Percentiles rank a stretch among this genome's conserved stretches.
Conservation (phyloP, 371 early-diverging fungal genomes). For the Mortierella sp. region DNA sequence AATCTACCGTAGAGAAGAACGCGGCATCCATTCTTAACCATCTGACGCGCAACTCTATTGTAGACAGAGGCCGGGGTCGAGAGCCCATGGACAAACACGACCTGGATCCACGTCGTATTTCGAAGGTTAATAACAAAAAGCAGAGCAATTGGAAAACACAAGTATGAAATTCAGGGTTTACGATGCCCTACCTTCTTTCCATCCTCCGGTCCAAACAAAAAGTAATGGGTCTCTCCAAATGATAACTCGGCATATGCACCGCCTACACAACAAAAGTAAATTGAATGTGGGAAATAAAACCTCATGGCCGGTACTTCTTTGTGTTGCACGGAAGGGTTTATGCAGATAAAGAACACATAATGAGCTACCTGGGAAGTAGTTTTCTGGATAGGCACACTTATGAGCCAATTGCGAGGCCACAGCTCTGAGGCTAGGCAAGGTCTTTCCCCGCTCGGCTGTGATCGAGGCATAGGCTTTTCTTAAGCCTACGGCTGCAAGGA, state of each 20-base stretch:
- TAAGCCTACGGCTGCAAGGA: slow-evolving; percentile 18
- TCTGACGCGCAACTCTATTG: slow-evolving; percentile 28
- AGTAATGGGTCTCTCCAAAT: slow-evolving; percentile 47
- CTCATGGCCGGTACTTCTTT: too few relatives aligned
- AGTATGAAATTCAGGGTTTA: too few relatives aligned
- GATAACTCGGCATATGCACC: slow-evolving; percentile 33
- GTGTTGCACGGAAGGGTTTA: neutral
- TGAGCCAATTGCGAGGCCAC: slow-evolving; percentile 50
- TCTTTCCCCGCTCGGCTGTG: slow-evolving; percentile 16
- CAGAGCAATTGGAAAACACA: neutral
- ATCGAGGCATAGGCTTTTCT: slow-evolving; percentile 11
- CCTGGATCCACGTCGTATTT: too few relatives aligned
- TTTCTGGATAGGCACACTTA: slow-evolving; percentile 55
- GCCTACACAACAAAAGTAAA: slow-evolving; percentile 4
- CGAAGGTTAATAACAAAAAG: too few relatives aligned
- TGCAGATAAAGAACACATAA: neutral
- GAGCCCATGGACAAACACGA: slow-evolving; percentile 52
- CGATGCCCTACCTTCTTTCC: slow-evolving; percentile 44
- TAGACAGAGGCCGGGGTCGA: slow-evolving; percentile 47
- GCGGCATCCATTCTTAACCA: slow-evolving; percentile 39
- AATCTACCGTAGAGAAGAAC: slow-evolving; percentile 54
- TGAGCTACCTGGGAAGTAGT: slow-evolving; percentile 49
- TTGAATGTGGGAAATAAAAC: neutral
- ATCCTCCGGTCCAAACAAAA: slow-evolving; percentile 44
- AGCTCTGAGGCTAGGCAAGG: slow-evolving; percentile 52